Evolutionary conservation across 2,329 filamentous ascomycete species (phyloP).

Genomic region (Nemania bipapillata): DNA sequence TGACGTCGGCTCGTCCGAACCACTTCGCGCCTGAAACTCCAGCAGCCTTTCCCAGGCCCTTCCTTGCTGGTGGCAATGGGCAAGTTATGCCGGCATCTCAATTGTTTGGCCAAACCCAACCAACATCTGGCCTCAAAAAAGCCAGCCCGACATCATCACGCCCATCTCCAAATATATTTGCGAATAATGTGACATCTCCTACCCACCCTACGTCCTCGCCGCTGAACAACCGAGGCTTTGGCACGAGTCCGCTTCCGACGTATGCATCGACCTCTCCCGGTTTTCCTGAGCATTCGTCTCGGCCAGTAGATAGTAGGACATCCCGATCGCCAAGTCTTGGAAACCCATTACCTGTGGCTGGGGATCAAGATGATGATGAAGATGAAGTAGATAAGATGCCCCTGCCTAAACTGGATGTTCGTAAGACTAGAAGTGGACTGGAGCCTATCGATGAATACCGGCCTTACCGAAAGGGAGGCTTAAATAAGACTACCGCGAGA

Average conservation of each 20-base stretch:
- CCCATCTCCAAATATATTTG: constrained; percentile 63
- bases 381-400: constrained; percentile 39
- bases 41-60: constrained; percentile 52
- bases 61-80: constrained; percentile 39
- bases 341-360: constrained; percentile 12
- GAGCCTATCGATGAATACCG: constrained; percentile 49
- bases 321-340: constrained; percentile 37
- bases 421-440: constrained; percentile 33
- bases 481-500: constrained; percentile 32
- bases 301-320: constrained; percentile 36
- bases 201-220: constrained; percentile 60
- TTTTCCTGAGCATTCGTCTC: constrained; percentile 41
- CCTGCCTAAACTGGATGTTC: constrained; percentile 27
- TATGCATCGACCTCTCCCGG: constrained; percentile 59
- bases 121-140: constrained; percentile 63
- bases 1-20: constrained; percentile 45
- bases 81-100: constrained; percentile 59
- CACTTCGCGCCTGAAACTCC: constrained; percentile 62
- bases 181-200: constrained; percentile 59
- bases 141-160: constrained; percentile 68
- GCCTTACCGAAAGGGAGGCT: constrained; percentile 39
- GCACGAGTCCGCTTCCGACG: constrained; percentile 58
- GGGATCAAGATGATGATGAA: constrained; percentile 24
- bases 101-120: constrained; percentile 66
- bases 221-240: constrained; percentile 61